A percentile compares a stretch with the other conserved stretches of the same genome.
These are phyloP conservation scores for Diacronema lutheri DNA, from an alignment of 78 protist genomes.

Conservation along the genomic window DNA sequence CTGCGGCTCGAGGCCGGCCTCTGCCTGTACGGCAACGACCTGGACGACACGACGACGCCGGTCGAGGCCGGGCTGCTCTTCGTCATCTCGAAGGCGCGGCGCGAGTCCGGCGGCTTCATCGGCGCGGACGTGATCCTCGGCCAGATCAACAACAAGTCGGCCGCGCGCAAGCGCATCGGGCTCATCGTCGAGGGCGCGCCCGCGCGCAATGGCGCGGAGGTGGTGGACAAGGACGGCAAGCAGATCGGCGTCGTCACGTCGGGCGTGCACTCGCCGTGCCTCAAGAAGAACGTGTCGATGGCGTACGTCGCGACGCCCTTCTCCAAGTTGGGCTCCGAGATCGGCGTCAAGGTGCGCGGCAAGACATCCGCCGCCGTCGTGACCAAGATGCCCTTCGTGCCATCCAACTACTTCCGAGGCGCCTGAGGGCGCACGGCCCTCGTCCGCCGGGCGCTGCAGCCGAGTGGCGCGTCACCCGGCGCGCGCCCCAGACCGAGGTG, in stretches of 20 bases:
- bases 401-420: constrained; percentile 68
- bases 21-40: constrained; percentile 94
- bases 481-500: no score
- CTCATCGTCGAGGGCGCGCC: constrained; percentile 74
- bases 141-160: constrained; percentile 60
- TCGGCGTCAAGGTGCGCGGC: constrained; percentile 56
- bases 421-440: no score
- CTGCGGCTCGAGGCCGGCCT: constrained; percentile 96
- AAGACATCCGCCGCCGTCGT: constrained; percentile 34
- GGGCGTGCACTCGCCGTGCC: constrained; percentile 37
- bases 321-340: constrained; percentile 50
- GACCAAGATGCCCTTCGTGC: constrained; percentile 87
- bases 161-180: constrained; percentile 69
- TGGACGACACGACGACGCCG: constrained; percentile 76
- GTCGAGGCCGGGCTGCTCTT: constrained; percentile 83
- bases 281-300: constrained; percentile 81
- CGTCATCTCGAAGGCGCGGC: constrained; percentile 79
- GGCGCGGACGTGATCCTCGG: constrained; percentile 73
- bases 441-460: no score
- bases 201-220: constrained; percentile 61
- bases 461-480: no score
- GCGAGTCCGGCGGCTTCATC: constrained; percentile 83
- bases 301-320: constrained; percentile 59
- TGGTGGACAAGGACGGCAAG: background rate
- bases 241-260: constrained; percentile 41